Evolutionary conservation across 805 yeast species (phyloP).

Genomic region (Myxozyma mucilagina): DNA sequence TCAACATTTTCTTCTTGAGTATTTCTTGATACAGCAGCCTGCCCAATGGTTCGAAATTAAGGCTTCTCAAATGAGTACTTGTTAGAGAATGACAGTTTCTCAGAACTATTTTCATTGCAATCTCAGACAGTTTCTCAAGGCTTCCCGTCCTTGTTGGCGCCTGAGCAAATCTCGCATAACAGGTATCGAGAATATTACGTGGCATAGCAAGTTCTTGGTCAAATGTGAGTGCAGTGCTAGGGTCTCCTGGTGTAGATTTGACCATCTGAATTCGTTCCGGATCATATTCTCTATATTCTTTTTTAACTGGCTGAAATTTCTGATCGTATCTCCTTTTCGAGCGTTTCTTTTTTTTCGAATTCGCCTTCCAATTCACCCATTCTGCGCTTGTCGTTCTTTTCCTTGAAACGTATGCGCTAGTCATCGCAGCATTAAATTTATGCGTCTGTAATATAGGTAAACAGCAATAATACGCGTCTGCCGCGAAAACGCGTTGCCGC

Average conservation of each 20-base stretch:
- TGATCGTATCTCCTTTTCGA: not conserved
- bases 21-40: not conserved
- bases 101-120: not conserved
- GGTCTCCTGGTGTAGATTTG: not conserved
- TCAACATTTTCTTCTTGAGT: not conserved
- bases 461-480: too few species aligned
- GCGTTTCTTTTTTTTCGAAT: not conserved
- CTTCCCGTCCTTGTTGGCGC: not conserved
- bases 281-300: not conserved
- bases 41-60: conserved; percentile 4
- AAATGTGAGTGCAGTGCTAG: not conserved
- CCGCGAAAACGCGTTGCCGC: too few species aligned
- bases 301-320: not conserved
- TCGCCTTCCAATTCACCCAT: not conserved
- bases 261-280: not conserved
- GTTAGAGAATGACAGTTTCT: not conserved
- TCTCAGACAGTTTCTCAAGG: not conserved
- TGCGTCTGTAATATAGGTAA: not conserved
- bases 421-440: not conserved
- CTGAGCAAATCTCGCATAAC: not conserved
- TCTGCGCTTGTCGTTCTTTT: not conserved
- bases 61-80: not conserved
- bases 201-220: not conserved
- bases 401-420: not conserved
- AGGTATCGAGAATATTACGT: not conserved